Conservation (phyloP, 2,329 filamentous ascomycete genomes). For the Penicillium sp. region DNA sequence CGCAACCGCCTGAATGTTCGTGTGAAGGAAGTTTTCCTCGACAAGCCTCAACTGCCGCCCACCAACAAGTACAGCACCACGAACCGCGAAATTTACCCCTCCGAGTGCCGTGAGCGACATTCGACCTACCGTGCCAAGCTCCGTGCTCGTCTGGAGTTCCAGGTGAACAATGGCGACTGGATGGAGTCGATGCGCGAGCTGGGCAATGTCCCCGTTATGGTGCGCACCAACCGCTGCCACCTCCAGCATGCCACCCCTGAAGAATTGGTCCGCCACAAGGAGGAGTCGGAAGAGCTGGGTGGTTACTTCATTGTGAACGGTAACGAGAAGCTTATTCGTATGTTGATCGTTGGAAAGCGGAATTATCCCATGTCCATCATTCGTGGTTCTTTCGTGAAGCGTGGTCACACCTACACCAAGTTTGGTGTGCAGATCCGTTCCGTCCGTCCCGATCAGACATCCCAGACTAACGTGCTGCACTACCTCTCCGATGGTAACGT, state of each 20-base stretch:
- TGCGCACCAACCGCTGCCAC: conserved; percentile 91
- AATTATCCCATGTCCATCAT: conserved; percentile 96
- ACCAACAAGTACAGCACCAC: conserved; percentile 78
- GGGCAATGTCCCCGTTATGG: conserved; percentile 88
- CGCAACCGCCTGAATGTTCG: conserved; percentile 77
- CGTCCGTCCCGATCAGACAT: conserved; percentile 95
- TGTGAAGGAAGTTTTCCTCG: conserved; percentile 78
- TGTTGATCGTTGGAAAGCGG: conserved; percentile 84
- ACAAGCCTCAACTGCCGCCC: conserved; percentile 76
- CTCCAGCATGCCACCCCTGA: conserved; percentile 82
- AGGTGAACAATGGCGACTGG: conserved; percentile 82
- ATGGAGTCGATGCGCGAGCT: conserved; percentile 81
- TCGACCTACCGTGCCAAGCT: conserved; percentile 86
- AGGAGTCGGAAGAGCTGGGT: conserved; percentile 93
- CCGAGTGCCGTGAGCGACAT: conserved; percentile 93
- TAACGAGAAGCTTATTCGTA: conserved; percentile 92
- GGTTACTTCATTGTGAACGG: conserved; percentile 98
- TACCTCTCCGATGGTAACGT: conserved; percentile 95
- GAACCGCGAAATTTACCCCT: conserved; percentile 82
- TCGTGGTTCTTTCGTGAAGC: conserved; percentile 83
- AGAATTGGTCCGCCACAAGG: conserved; percentile 79
- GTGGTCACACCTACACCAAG: conserved; percentile 83
- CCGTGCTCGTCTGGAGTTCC: conserved; percentile 78
- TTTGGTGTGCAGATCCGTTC: conserved; percentile 90
- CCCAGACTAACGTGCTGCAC: conserved; percentile 94